These are phyloP conservation scores for Neofusicoccum umdonicola DNA, from an alignment of 2,329 filamentous ascomycete genomes.

Conservation along the genomic window DNA sequence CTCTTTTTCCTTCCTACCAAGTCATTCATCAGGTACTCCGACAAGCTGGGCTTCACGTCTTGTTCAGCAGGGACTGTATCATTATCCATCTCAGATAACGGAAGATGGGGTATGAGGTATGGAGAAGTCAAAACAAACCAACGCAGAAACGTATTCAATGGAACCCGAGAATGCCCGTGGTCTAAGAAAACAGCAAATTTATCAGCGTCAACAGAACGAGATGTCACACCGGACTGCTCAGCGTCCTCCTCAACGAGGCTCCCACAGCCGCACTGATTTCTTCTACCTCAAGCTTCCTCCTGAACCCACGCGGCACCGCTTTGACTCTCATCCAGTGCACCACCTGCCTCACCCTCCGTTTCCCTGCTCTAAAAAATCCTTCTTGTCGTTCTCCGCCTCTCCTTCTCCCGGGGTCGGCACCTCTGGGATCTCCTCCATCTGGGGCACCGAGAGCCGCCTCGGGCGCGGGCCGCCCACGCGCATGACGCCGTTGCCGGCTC, in stretches of 20 bases:
- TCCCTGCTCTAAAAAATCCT: conserved; percentile 12
- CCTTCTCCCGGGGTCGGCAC: conserved; percentile 6
- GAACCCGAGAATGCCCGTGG: not conserved
- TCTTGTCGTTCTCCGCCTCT: not conserved
- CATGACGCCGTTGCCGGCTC: not conserved
- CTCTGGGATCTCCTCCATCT: conserved; percentile 6
- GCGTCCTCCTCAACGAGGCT: not conserved
- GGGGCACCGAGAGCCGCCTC: not conserved
- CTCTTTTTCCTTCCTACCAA: too few relatives aligned
- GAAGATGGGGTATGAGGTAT: too few relatives aligned
- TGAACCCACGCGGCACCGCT: not conserved
- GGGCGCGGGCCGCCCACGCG: not conserved
- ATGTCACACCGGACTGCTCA: not conserved
- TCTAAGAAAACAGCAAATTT: conserved; percentile 24
- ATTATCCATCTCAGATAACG: too few relatives aligned
- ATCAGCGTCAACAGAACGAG: conserved; percentile 21
- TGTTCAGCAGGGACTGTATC: too few relatives aligned
- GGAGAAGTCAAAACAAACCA: too few relatives aligned
- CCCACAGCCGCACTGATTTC: not conserved
- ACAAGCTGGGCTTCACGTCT: too few relatives aligned
- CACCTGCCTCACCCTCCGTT: conserved; percentile 1
- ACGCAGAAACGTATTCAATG: too few relatives aligned
- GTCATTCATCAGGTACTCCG: too few relatives aligned
- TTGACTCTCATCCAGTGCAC: not conserved
- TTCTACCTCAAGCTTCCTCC: not conserved